Evolutionary conservation across 305 asterid genomes (phyloP), one percentile per base, ranked within the genome.

Genomic region (Plantago rigida): DNA sequence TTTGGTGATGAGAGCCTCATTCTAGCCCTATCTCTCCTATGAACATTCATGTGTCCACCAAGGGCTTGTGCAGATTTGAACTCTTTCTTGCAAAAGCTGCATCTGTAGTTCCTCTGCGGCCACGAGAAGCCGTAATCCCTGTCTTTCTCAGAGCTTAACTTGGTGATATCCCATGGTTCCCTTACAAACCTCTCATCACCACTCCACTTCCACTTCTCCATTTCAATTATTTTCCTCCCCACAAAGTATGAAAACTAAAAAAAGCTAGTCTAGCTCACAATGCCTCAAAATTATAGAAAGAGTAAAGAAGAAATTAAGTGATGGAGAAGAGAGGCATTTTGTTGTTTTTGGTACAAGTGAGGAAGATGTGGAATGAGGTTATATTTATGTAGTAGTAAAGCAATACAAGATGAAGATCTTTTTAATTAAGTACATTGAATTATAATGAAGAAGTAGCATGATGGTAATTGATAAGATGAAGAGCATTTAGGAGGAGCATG

Each of bases 1-100:
- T 36, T 6, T 2, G 59, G 59, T 53, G 59, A 53, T 12, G 59
- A 53, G 11, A 53, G 59, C 42, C 59, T 26, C 42, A 53, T 12
- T 53, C 59, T 54, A 5, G 59, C 44, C 45, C 59, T 64, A 45
- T 31, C 53, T 58, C n/a, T 79, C 26, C 81, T 66, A 47, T 81
- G 87, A 29, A 81, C 77, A 22, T 81, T 81, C 87, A 81, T 81
- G 69, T 79, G 84, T 2, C 87, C 87, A 17, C 87, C 87, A 56
- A 81, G 66, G 50, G 87, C 87, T 46, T 81, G 87, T 4, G 84
- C 84, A 1, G 88, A 73, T 14, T 73, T 75, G 82, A 82, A 82
- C 1, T 81, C 85, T 71, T 78, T 53, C 73, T 76, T 79, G 78
- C 88, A 82, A 51, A 71, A 82, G 24, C 66, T 79, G 44, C 88